Percentiles rank a stretch among this genome's conserved stretches.
Evolutionary conservation across 768 basidiomycete species (phyloP).

Genomic region (Suillus plorans): DNA sequence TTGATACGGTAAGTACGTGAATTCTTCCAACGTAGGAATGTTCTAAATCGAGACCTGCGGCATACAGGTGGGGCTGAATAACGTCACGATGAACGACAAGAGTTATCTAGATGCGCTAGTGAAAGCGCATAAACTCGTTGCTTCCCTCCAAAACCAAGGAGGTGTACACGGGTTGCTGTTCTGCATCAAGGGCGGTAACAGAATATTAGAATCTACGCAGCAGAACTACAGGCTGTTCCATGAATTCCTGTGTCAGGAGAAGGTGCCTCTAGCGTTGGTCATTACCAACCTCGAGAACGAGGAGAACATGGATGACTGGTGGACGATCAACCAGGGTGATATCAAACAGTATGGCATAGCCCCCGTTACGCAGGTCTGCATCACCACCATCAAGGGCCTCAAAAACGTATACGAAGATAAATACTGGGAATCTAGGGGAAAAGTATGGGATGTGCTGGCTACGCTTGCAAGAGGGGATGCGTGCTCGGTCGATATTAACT

Average conservation of each 20-base stretch:
- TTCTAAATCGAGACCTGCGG: not conserved
- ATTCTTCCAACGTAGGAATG: not conserved
- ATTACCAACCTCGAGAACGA: conserved; percentile 36
- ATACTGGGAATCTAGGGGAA: conserved; percentile 23
- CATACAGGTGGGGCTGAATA: conserved; percentile 24
- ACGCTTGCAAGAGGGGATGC: not conserved
- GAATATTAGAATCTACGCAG: conserved; percentile 26
- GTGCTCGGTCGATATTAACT: not conserved
- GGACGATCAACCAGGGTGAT: conserved; percentile 25
- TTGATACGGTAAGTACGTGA: not conserved
- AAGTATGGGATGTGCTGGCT: conserved; percentile 21
- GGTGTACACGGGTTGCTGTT: conserved; percentile 42
- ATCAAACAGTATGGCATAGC: conserved; percentile 22
- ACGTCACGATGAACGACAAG: conserved; percentile 21
- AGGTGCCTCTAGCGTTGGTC: conserved; percentile 32
- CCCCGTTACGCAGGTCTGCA: conserved; percentile 31
- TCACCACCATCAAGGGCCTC: conserved; percentile 20
- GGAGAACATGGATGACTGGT: conserved; percentile 37
- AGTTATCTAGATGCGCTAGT: conserved; percentile 26
- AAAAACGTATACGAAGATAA: not conserved
- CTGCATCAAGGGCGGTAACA: conserved; percentile 27
- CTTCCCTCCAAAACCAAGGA: conserved; percentile 27
- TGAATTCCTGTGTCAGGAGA: conserved; percentile 32
- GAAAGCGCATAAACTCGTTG: conserved; percentile 33
- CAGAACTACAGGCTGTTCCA: conserved; percentile 34